Base-by-base conservation (phyloP, 495 filamentous ascomycete genomes). In the Trichoderma erinaceum region DNA sequence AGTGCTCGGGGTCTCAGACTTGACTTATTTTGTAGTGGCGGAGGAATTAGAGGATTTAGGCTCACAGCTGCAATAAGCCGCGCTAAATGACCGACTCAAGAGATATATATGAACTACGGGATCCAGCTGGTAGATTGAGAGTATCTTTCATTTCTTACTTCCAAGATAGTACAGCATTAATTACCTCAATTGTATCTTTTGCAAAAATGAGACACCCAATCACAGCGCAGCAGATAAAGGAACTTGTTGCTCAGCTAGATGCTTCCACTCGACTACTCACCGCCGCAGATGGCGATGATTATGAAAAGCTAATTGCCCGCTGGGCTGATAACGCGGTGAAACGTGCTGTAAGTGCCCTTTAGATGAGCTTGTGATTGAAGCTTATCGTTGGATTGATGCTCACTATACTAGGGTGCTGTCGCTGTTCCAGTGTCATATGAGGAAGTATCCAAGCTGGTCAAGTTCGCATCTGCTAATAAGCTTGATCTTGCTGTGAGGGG, bases 401-500 rank as follows among this genome's bases (percentile, higher is more conserved):
- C n/a, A 23, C n/a, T 0, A 52, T 23, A 8, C 2, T 48, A 52
- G 56, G 56, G 56, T 32, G 56, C 29, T 18, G 56, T 61, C 56
- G 25, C 56, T 32, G 56, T 61, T 15, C 56, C 56, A 0, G 27
- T 29, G 3, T 12, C 56, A 29, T 61, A 61, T 21, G 44, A 13
- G 35, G 83, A 85, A 61, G 71, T 86, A 38, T 69, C 75, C 16
- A 71, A 73, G 4, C 78, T 79, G 1, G 64, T 86, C 7, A 67
- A 74, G 4, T 85, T 83, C 75, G 78, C 79, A 4, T 75, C 76
- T 12, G 67, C 75, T 15, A 67, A 88, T 68, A 68, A 64, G 16
- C 68, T 87, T 65, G 78, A 82, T 43, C 68, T 87, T 41, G 84
- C 82, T 3, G 78, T 85, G 11, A 78, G 78, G 58, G 81, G 85